These are phyloP conservation scores for Phytophthora cactorum DNA, from an alignment of 352 stramenopile species.

Conservation along the genomic window DNA sequence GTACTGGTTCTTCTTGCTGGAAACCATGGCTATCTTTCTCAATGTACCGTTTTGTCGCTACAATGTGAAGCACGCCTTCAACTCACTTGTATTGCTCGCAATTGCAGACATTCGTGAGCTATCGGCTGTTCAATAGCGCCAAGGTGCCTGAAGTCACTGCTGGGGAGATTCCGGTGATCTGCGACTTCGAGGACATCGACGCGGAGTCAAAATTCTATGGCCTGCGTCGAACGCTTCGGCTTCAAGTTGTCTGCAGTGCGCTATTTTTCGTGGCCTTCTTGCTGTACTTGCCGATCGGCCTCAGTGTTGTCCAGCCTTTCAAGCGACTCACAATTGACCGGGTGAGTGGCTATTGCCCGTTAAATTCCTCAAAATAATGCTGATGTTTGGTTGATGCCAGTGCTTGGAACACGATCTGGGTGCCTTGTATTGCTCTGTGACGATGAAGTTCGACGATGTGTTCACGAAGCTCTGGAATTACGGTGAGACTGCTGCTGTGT, in stretches of 20 bases:
- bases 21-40: slow-evolving; percentile 61
- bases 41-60: slow-evolving; percentile 42
- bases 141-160: slow-evolving; percentile 11
- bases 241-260: slow-evolving; percentile 37
- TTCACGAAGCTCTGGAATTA: slow-evolving; percentile 59
- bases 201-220: slow-evolving; percentile 18
- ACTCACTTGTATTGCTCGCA: slow-evolving; percentile 9
- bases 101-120: slow-evolving; percentile 43
- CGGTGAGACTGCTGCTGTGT: slow-evolving; percentile 20
- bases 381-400: slow-evolving; percentile 3
- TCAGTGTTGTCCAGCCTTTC: slow-evolving; percentile 48
- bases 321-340: slow-evolving; percentile 52
- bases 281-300: slow-evolving; percentile 65
- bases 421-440: slow-evolving; percentile 41
- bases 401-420: slow-evolving; percentile 41
- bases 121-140: slow-evolving; percentile 29
- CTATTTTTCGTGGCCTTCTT: slow-evolving; percentile 70
- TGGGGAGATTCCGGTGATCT: slow-evolving; percentile 22
- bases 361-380: background rate
- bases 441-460: slow-evolving; percentile 35
- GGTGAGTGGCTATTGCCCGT: slow-evolving; percentile 11
- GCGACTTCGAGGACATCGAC: slow-evolving; percentile 23
- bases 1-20: slow-evolving; percentile 76
- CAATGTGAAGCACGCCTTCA: background rate
- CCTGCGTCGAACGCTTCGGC: slow-evolving; percentile 33